Conservation (phyloP, 2,329 filamentous ascomycete species). For the Talaromyces sp. region DNA sequence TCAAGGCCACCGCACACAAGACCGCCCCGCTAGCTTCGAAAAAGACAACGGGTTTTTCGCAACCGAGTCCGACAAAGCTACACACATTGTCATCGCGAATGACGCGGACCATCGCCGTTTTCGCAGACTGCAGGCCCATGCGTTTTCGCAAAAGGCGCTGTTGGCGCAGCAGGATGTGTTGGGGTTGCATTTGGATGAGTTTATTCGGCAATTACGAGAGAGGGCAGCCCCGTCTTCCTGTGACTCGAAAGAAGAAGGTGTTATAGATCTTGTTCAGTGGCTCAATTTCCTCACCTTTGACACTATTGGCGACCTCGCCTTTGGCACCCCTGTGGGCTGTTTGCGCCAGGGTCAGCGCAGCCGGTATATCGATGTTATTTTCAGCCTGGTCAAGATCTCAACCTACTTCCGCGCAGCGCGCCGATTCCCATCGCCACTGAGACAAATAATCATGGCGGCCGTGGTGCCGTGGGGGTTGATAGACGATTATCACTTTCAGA, state of each 20-base stretch:
- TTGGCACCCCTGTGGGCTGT: slow-evolving; percentile 38
- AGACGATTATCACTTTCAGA: slow-evolving; percentile 14
- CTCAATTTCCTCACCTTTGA: slow-evolving; percentile 37
- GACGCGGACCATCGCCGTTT: not conserved
- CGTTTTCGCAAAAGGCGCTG: slow-evolving; percentile 5
- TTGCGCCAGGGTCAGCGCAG: slow-evolving; percentile 31
- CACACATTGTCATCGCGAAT: not conserved
- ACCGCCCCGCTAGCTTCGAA: slow-evolving; percentile 3
- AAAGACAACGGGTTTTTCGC: slow-evolving; percentile 1
- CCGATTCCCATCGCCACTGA: slow-evolving; percentile 4
- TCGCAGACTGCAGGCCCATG: not conserved
- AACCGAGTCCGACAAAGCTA: not conserved
- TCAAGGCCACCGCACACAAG: slow-evolving; percentile 11
- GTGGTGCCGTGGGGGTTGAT: slow-evolving; percentile 17
- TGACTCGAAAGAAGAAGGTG: not conserved
- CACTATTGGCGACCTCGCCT: slow-evolving; percentile 37
- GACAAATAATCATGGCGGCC: not conserved
- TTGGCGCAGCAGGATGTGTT: slow-evolving; percentile 3
- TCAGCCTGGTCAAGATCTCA: slow-evolving; percentile 7
- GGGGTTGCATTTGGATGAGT: slow-evolving; percentile 17
- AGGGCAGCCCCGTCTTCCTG: not conserved
- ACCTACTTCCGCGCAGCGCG: slow-evolving; percentile 2
- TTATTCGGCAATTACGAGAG: slow-evolving; percentile 18
- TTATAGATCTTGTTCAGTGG: slow-evolving; percentile 29
- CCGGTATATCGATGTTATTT: slow-evolving; percentile 35